Base-by-base conservation (phyloP, 257 asterid genomes). In the Ligustrum vulgare region DNA sequence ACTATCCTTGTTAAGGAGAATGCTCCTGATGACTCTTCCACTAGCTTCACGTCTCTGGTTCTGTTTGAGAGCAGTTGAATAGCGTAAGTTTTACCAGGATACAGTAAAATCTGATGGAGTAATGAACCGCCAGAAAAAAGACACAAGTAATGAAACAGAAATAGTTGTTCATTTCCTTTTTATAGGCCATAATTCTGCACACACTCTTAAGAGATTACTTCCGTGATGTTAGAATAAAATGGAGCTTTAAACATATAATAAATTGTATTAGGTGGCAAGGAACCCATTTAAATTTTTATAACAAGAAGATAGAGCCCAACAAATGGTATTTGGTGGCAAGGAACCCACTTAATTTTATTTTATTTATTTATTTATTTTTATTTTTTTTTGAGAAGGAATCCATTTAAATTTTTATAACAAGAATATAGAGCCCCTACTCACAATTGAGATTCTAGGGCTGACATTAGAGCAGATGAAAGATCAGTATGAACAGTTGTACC, bases 11-110 rank as follows among this genome's bases (percentile, higher is more conserved):
- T 80, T 87, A 20, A 86, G 89, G 72, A 91, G 91, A 81, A 91
- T 88, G 85, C 91, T 91, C 79, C 89, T 84, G 75, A 93, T 88
- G 47, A 91, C 86, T 91, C 91, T 87, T 77, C 97, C 97, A 86
- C 90, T 78, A 78, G 91, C 79, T 86, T 93, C 98, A 25, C 92
- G 92, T 36, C 80, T 87, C 83, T 87, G 93, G 81, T 86, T 91
- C 83, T 83, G 95, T 80, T 65, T 89, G 4, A 43, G 54, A 73
- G 81, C 73, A 82, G 83, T 67, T 81, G 88, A 75, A 72, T 54
- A 65, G 22, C 78, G 75, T 51, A 85, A 85, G 77, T 83, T 78
- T 84, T 81, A 36, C 72, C 73, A 84, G 83, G 81, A 67, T 85
- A 74, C 58, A 80, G 73, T 18, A 75, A 82, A 81, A 63, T 86